Evolutionary conservation across 1,284 basidiomycete species (phyloP).

Genomic region (Marasmius sp.): DNA sequence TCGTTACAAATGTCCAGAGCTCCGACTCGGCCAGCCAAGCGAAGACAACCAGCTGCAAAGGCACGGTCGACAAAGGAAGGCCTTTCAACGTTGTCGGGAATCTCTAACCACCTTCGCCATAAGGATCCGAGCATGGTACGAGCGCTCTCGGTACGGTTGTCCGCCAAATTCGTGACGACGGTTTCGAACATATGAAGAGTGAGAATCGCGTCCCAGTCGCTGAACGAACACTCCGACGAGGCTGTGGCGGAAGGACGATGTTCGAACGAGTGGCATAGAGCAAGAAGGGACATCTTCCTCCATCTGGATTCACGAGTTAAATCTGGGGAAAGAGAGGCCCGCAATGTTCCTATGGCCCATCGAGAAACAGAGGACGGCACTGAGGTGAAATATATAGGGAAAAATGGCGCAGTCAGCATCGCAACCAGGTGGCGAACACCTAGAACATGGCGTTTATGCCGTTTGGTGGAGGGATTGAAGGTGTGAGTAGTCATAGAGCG

Average conservation of each 20-base stretch:
- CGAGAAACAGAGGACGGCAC: constrained; percentile 16
- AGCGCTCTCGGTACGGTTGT: constrained; percentile 11
- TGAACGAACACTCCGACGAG: constrained; percentile 8
- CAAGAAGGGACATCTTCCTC: constrained; percentile 34
- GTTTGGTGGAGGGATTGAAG: constrained; percentile 6
- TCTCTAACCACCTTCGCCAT: constrained; percentile 41
- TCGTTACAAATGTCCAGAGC: constrained; percentile 36
- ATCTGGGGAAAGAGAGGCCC: constrained; percentile 23
- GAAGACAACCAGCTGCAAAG: constrained; percentile 46
- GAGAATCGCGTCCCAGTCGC: constrained; percentile 19
- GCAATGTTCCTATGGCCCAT: constrained; percentile 30
- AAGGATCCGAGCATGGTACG: constrained; percentile 32
- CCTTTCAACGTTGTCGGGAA: constrained; percentile 16
- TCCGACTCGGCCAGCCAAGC: constrained; percentile 35
- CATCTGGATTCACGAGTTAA: constrained; percentile 29
- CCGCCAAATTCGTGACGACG: constrained; percentile 5
- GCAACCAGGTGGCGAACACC: constrained; percentile 22
- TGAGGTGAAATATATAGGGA: constrained; percentile 1
- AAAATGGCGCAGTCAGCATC: constrained; percentile 21
- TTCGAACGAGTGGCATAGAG: constrained; percentile 24
- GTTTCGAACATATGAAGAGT: constrained; percentile 19
- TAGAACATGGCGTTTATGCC: constrained; percentile 10
- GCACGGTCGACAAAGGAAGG: constrained; percentile 30
- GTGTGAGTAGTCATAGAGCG: constrained; percentile 6
- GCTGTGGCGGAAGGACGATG: constrained; percentile 30